A percentile compares a stretch with the other conserved stretches of the same genome.
Conservation (phyloP, 2,329 filamentous ascomycete species). For the Ophiosphaerella korrae region DNA sequence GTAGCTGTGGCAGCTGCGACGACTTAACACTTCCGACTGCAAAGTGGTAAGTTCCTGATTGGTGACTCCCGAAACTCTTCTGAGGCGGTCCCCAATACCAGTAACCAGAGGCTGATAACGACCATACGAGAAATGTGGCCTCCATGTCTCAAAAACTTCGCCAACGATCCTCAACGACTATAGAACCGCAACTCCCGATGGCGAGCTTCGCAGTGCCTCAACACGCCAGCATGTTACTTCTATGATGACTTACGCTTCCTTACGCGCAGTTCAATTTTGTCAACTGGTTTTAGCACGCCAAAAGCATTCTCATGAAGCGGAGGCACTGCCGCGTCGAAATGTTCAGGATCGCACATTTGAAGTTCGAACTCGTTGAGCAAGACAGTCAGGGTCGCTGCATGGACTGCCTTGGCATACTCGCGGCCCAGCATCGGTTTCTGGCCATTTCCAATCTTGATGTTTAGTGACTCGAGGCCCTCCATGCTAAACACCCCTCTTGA, state of each 20-base stretch:
- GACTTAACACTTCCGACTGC: no score
- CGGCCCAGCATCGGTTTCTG: slow-evolving; percentile 13
- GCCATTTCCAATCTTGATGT: slow-evolving; percentile 10
- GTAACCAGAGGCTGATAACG: no score
- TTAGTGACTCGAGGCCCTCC: slow-evolving; percentile 20
- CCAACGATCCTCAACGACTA: no score
- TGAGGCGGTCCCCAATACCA: no score
- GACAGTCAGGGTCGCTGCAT: slow-evolving; percentile 28
- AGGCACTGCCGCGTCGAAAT: slow-evolving; percentile 24
- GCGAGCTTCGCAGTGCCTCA: no score
- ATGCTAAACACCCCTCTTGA: slow-evolving; percentile 12
- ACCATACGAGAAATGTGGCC: no score
- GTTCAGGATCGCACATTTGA: slow-evolving; percentile 28
- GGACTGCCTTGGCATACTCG: slow-evolving; percentile 21
- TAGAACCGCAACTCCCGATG: no score
- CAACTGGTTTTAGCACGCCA: slow-evolving; percentile 25
- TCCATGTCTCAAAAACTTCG: no score
- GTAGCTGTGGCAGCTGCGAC: no score
- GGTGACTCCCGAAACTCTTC: no score
- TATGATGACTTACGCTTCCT: slow-evolving; percentile 21
- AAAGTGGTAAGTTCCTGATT: no score
- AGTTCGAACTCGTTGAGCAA: slow-evolving; percentile 34
- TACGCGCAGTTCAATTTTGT: slow-evolving; percentile 28
- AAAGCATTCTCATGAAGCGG: slow-evolving; percentile 20
- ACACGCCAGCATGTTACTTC: no score